A percentile compares a stretch with the other conserved stretches of the same genome.
These are phyloP conservation scores for Arabidopsis suecica DNA, from an alignment of 345 rosid species.

Conservation along the genomic window DNA sequence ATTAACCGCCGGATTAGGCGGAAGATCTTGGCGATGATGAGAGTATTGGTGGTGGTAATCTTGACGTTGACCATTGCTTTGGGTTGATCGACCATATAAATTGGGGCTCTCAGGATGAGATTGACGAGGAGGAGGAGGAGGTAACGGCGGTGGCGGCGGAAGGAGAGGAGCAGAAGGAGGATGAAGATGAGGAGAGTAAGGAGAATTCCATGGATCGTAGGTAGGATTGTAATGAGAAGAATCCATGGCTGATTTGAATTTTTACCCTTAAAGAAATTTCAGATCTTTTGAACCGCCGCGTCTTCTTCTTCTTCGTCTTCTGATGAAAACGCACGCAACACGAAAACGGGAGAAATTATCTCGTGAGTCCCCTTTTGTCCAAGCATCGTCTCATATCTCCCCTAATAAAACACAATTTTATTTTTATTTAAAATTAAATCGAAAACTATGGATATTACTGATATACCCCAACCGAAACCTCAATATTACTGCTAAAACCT, in stretches of 20 bases:
- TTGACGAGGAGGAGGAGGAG: conserved; percentile 36
- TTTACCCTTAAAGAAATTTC: not conserved
- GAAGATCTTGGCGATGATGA: conserved; percentile 44
- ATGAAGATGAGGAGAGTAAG: conserved; percentile 48
- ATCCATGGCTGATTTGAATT: conserved; percentile 48
- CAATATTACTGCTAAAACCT: too few relatives aligned
- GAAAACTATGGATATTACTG: too few relatives aligned
- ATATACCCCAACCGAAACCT: too few relatives aligned
- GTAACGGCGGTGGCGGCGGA: conserved; percentile 37
- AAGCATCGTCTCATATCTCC: too few relatives aligned
- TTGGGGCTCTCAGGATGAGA: conserved; percentile 45
- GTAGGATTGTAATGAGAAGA: conserved; percentile 50
- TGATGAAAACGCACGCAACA: conserved; percentile 12
- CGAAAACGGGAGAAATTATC: too few relatives aligned
- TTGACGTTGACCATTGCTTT: conserved; percentile 17
- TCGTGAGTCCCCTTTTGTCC: too few relatives aligned
- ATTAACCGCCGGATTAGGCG: conserved; percentile 15
- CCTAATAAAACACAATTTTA: too few relatives aligned
- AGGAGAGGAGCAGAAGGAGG: conserved; percentile 38
- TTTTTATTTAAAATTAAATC: too few relatives aligned
- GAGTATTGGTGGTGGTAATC: conserved; percentile 35
- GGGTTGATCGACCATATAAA: conserved; percentile 28
- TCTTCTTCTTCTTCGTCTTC: not conserved
- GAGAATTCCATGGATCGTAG: conserved; percentile 53
- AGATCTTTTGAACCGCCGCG: conserved; percentile 16